Evolutionary conservation across 768 basidiomycete genomes (phyloP), one percentile per base, ranked within the genome.

Genomic region (Paxillus ammoniavirescens): DNA sequence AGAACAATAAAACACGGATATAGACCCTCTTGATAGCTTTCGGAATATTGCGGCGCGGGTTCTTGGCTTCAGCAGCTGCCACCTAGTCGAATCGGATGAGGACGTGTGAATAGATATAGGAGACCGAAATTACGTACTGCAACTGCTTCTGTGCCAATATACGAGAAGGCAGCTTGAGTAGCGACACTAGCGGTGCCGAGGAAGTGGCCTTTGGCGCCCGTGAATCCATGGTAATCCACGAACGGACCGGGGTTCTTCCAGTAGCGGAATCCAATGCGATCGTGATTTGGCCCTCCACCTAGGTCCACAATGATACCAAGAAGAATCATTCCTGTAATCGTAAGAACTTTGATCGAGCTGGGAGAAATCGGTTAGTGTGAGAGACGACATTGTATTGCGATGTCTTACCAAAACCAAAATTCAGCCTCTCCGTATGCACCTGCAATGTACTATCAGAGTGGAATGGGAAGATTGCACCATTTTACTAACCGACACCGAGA

Each of bases 221-320:
- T 49, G 40, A 73, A 69, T 3, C 60, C 65, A 36, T 71, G 9
- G 51, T 55, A 79, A 55, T 83, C 71, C 1, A 71, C 73, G 59
- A 87, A 80, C 0, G 84, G 80, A 0, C 86, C 86, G 0, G 84
- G 85, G 48, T 83, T 47, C 47, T 68, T 73, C 75, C 75, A 77
- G 64, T 73, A 78, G 2, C 73, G 73, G 58, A 77, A 77, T 0
- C 67, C 82, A 49, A 79, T 69, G 28, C 82, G 74, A 55, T 83
- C 79, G 38, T 77, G 75, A 13, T 71, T 72, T 7, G 83, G 81
- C 0, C 77, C 82, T 36, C 83, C 84, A 28, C 83, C 83, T 5
- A 82, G 72, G 54, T 83, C 67, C 28, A 68, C 63, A 4, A 83
- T 58, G 49, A 82, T 70, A 3, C 80, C 79, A 14, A 77, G 70